Percentiles rank a stretch among this genome's conserved stretches.
These are phyloP conservation scores for Yamadazyma sp. DNA, from an alignment of 1,139 yeast species.

Conservation along the genomic window DNA sequence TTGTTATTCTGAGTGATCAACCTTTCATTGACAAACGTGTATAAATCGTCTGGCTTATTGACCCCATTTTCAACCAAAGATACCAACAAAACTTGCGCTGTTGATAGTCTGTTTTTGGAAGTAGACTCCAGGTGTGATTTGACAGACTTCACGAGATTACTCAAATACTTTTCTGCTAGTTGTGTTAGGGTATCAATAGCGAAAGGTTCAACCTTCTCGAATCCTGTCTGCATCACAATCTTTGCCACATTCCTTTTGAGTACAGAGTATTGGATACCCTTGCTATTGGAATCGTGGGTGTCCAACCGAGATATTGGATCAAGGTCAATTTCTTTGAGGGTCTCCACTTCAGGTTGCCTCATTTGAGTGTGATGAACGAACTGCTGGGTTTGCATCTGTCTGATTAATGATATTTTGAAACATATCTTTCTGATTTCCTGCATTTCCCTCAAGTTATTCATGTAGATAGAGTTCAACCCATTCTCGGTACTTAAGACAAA, in stretches of 20 bases:
- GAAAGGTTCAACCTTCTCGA: conserved; percentile 75
- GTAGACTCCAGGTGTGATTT: conserved; percentile 68
- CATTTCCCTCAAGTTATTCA: conserved; percentile 70
- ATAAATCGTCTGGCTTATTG: conserved; percentile 72
- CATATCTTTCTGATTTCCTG: conserved; percentile 88
- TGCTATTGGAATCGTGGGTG: conserved; percentile 59
- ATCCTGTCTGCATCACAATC: conserved; percentile 90
- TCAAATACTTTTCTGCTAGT: conserved; percentile 76
- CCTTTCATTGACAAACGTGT: conserved; percentile 72
- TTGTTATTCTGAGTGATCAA: conserved; percentile 68
- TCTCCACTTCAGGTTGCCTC: conserved; percentile 66
- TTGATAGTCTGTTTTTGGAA: conserved; percentile 45
- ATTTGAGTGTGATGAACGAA: conserved; percentile 73
- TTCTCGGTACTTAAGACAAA: conserved; percentile 39
- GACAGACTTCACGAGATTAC: conserved; percentile 70
- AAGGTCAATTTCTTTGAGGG: conserved; percentile 65
- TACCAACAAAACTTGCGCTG: conserved; percentile 54
- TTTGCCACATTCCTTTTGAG: conserved; percentile 73
- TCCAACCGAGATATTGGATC: conserved; percentile 77
- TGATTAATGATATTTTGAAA: conserved; percentile 81
- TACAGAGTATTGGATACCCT: conserved; percentile 62
- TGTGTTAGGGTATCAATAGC: conserved; percentile 84
- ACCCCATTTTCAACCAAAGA: conserved; percentile 84
- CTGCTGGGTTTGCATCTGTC: conserved; percentile 88
- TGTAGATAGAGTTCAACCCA: conserved; percentile 64